A percentile compares a stretch with the other conserved stretches of the same genome.
phyloP scores from a whole-genome alignment of 1,284 basidiomycete genomes.

The Marasmius sp. region DNA sequence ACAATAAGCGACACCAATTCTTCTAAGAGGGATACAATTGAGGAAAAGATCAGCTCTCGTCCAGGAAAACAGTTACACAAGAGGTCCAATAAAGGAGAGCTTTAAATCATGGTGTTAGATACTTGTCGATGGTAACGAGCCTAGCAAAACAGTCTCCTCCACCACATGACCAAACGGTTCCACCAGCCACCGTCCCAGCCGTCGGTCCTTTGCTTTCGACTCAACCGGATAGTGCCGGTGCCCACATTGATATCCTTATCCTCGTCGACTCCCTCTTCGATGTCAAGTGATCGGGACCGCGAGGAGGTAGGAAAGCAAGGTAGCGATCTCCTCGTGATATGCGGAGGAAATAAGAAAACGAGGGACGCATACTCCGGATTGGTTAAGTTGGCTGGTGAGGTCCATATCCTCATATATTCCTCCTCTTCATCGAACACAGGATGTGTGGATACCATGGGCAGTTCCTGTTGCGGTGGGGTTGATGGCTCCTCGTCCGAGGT shows the following conservation, averaged over 20 bases:
- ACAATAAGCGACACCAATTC: no score
- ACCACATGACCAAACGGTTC: conserved; percentile 70
- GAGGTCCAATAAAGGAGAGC: background rate
- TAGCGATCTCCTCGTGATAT: conserved; percentile 58
- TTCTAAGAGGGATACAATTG: background rate
- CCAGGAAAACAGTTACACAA: background rate
- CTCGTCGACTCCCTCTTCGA: conserved; percentile 66
- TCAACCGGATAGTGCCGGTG: conserved; percentile 72
- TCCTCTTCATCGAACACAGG: conserved; percentile 45
- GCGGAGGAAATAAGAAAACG: conserved; percentile 66
- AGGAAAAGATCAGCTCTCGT: background rate
- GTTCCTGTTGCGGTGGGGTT: background rate
- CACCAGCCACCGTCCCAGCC: conserved; percentile 65
- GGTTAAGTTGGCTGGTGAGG: conserved; percentile 59
- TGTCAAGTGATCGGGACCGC: conserved; percentile 41
- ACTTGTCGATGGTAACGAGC: background rate
- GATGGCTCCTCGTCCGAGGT: conserved; percentile 19
- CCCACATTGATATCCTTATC: conserved; percentile 62
- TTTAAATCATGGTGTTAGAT: background rate
- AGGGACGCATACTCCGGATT: conserved; percentile 66
- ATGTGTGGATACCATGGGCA: conserved; percentile 22
- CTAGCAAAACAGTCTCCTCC: conserved; percentile 62
- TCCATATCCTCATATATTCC: conserved; percentile 66
- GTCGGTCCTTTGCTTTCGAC: conserved; percentile 50
- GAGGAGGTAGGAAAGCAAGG: conserved; percentile 56